Percentiles rank a stretch among this genome's conserved stretches.
Conservation (phyloP, 495 filamentous ascomycete genomes). For the Trichoderma erinaceum region DNA sequence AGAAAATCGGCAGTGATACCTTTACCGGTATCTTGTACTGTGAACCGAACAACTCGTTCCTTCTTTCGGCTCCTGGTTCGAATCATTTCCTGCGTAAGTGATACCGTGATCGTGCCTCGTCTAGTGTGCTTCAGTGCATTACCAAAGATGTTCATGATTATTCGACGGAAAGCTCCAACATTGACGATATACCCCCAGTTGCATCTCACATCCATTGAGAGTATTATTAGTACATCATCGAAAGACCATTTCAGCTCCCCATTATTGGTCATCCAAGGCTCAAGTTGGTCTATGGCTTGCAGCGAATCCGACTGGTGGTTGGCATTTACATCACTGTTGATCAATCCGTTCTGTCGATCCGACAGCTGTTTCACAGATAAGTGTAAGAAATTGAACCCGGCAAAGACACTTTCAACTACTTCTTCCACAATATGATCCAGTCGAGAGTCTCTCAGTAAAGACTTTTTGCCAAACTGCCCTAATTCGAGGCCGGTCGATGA, state of each 20-base stretch:
- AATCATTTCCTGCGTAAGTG: conserved; percentile 43
- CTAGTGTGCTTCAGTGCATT: conserved; percentile 79
- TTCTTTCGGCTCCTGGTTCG: conserved; percentile 25
- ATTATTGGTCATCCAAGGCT: conserved; percentile 2
- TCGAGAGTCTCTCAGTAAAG: conserved; percentile 28
- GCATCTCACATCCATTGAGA: conserved; percentile 54
- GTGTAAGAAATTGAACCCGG: conserved; percentile 41
- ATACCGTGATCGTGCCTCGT: conserved; percentile 58
- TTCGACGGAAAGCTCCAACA: conserved; percentile 39
- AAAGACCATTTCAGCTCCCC: conserved; percentile 15
- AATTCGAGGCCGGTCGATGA: background rate
- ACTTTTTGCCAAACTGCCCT: conserved; percentile 19
- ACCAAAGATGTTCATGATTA: conserved; percentile 77
- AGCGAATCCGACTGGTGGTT: background rate
- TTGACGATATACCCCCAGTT: conserved; percentile 61
- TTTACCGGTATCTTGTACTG: conserved; percentile 57
- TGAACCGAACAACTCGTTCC: conserved; percentile 30
- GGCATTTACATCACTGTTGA: conserved; percentile 20
- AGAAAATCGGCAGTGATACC: conserved; percentile 67
- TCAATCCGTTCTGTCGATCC: background rate
- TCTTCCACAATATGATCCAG: conserved; percentile 51
- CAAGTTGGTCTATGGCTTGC: background rate
- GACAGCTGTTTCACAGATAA: conserved; percentile 18
- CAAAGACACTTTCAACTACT: conserved; percentile 55
- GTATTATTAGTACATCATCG: conserved; percentile 46